Evolutionary conservation across 768 basidiomycete species (phyloP).

Genomic region (Mycena galopus): DNA sequence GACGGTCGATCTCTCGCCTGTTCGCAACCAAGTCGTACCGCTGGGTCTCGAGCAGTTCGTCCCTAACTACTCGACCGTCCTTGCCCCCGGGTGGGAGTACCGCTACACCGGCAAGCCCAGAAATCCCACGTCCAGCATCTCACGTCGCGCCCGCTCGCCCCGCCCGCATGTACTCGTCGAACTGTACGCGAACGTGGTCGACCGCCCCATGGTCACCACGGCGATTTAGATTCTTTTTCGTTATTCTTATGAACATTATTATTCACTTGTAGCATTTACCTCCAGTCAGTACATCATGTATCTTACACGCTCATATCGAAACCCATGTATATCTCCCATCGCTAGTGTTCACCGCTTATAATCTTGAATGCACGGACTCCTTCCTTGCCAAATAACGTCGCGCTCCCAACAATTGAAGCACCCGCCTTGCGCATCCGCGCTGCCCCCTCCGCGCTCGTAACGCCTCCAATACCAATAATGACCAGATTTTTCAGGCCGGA

Average conservation of each 20-base stretch:
- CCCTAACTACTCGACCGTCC: not conserved
- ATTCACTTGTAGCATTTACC: slow-evolving; percentile 26
- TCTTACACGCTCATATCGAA: not conserved
- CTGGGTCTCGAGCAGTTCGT: not conserved
- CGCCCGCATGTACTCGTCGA: not conserved
- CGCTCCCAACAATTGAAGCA: slow-evolving; percentile 76
- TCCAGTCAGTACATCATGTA: slow-evolving; percentile 19
- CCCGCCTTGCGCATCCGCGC: slow-evolving; percentile 82
- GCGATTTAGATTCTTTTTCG: not conserved
- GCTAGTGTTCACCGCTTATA: slow-evolving; percentile 52
- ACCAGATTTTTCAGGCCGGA: slow-evolving; percentile 61
- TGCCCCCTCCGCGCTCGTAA: slow-evolving; percentile 70
- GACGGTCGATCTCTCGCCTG: not conserved
- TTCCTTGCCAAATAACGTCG: slow-evolving; percentile 65
- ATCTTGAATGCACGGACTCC: slow-evolving; percentile 68
- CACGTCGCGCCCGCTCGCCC: not conserved
- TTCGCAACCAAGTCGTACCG: not conserved
- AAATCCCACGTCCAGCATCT: not conserved
- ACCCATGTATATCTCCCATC: slow-evolving; percentile 23
- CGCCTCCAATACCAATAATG: slow-evolving; percentile 88
- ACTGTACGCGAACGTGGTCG: not conserved
- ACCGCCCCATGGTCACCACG: not conserved
- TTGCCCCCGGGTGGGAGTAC: not conserved
- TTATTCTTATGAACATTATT: slow-evolving; percentile 30
- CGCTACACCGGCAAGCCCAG: not conserved